Evolutionary conservation across 352 stramenopile species (phyloP), one percentile per base, ranked within the genome.

Genomic region (Elongisporangium undulatum): DNA sequence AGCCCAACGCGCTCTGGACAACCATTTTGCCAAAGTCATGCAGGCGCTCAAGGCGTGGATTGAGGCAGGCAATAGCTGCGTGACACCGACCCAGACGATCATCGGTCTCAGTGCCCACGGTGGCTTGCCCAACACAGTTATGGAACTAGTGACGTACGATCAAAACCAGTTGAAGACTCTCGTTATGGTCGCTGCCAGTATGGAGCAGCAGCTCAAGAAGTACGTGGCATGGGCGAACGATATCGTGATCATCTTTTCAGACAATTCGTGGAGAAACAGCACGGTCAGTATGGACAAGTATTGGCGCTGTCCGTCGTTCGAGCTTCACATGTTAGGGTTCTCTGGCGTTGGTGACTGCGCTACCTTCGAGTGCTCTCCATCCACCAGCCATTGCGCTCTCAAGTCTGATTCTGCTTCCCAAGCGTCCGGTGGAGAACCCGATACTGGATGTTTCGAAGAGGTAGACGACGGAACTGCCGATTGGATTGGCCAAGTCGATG

Each of bases 11-110:
- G 16, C 58, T 0, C 55, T 76, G 6, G 62, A 70, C 51, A 62
- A 54, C 1, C 57, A 75, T 49, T 75, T 79, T 51, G 67, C 67
- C 22, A 34, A 24, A 10, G 55, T 65, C 1, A 75, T 63, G 50
- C n/a, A 55, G 15, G 19, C 62, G 4, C 4, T 73, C 5, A 49
- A 38, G 2, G 19, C 20, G 4, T 76, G 53, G 41, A 20, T 73
- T 5, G 10, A 21, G 2, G 24, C 68, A 55, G 68, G 55, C 17
- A 54, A 72, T n/a, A 62, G 65, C 21, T 64, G 51, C n/a, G 26
- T 41, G 3, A 74, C 61, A 19, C 54, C 64, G 12, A 65, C 45
- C 13, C 60, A 74, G 19, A 59, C 64, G 20, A 59, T 72, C 0
- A 49, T 64, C 16, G 71, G 60, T 0, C 55, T 79, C 10, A 66